Evolutionary conservation across 164 flowering plant genomes (phyloP), one percentile per base, ranked within the genome.

Genomic region (Vitis amurensis): DNA sequence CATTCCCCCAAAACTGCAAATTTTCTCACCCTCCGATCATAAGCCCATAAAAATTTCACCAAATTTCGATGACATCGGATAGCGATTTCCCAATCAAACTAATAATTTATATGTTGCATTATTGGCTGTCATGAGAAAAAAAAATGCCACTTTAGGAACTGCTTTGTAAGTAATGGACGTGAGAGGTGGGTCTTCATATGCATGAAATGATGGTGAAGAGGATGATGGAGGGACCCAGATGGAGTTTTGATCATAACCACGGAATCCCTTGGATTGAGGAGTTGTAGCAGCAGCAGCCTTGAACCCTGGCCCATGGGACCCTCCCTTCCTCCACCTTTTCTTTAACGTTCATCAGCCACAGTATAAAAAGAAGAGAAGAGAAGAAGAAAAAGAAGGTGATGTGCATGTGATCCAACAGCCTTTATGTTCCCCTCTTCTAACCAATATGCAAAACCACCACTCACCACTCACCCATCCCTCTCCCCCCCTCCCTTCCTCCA

Each of bases 401-500:
- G 78, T 75, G 91, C 93, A 89, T 89, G 93, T 89, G 91, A 89
- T 75, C 87, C 82, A 84, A 87, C 93, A 89, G 93, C 87, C 89
- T 89, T 89, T 87, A 69, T 83, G 88, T 85, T 82, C 81, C 88
- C 90, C 78, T 77, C 84, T 78, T 68, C 37, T 62, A 72, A 59
- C 68, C 19, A 70, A 74, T 61, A 52, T 62, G 63, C 50, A 62
- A 61, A 61, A 50, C 71, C 9, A 72, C n/a, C 61, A 57, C 37
- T 10, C 27, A 23, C 27, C 27, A 23, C 27, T 23, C 27, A 23
- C 27, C 27, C 27, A 23, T 10, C 14, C 19, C 64, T 31, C 48
- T 8, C 23, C 19, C 64, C 30, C 48, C 44, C 11, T 30, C 12
- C 16, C 56, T 53, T 14, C 12, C 56, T 53, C 56, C 16, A 12